phyloP scores from a whole-genome alignment of 176 grass and related monocot genomes.

The Bromus sterilis region DNA sequence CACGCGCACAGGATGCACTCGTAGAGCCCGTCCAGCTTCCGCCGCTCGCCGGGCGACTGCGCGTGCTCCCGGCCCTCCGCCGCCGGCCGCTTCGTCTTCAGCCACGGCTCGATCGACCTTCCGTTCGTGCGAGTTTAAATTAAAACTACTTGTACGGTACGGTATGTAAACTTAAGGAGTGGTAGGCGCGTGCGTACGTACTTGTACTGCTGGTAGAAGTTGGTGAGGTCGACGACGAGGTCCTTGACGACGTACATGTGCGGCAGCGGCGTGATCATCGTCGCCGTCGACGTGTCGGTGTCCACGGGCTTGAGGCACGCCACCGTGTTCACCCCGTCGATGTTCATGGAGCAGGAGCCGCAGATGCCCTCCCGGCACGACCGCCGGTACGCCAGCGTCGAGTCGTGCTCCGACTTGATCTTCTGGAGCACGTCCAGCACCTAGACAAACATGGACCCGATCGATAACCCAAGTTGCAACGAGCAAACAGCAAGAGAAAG shows the following conservation, averaged over 20 bases:
- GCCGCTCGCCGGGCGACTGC: constrained; percentile 47
- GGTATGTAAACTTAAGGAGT: background rate
- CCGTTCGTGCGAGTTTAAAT: background rate
- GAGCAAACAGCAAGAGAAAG: background rate
- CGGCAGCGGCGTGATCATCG: constrained; percentile 67
- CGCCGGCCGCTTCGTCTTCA: constrained; percentile 33
- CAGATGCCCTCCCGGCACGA: constrained; percentile 81
- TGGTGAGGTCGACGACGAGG: constrained; percentile 66
- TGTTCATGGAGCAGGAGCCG: constrained; percentile 72
- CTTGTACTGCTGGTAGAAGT: constrained; percentile 85
- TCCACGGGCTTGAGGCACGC: constrained; percentile 63
- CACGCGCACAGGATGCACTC: constrained; percentile 80
- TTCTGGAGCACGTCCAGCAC: constrained; percentile 68
- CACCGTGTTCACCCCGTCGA: constrained; percentile 69
- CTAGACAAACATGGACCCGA: background rate
- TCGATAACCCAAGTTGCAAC: background rate
- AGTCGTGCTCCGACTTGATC: constrained; percentile 70
- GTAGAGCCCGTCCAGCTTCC: constrained; percentile 65
- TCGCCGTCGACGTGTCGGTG: constrained; percentile 25
- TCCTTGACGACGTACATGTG: constrained; percentile 82
- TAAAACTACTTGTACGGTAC: background rate
- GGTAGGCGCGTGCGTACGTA: background rate
- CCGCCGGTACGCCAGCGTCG: constrained; percentile 52
- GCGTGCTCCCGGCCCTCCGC: constrained; percentile 24
- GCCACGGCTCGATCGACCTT: constrained; percentile 51